Evolutionary conservation across 2,329 filamentous ascomycete genomes (phyloP), one percentile per base, ranked within the genome.

Genomic region (Podosphaera xanthii): DNA sequence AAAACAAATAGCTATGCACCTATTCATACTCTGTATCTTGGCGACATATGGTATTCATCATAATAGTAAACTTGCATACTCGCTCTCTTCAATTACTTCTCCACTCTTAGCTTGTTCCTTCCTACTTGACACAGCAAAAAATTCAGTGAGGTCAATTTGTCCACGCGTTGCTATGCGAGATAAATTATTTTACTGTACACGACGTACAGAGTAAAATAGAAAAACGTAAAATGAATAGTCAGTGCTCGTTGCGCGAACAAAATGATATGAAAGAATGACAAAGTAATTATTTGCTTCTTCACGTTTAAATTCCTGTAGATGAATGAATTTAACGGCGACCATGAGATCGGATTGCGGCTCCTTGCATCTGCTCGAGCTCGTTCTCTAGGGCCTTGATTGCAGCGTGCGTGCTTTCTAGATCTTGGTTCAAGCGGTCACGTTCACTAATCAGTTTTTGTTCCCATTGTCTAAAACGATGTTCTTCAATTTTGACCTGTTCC

Each of bases 381-480:
- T 80, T 77, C 76, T 98, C 92, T 67, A 94, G 79, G 72, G 86
- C 81, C 80, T 92, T 92, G 79, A 92, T 94, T 71, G 77, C 84
- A 69, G 92, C 91, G 70, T 98, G 94, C 66, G 91, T 97, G 74
- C 87, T 86, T 77, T 98, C 92, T 72, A 98, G 82, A 71, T 98
- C 92, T 83, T 98, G 98, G 83, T 98, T 98, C 76, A 98, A 83
- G 68, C 92, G 88, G 74, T 98, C 94, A 74, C 92, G 86, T 81
- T 98, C 92, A 63, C 87, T 84, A 69, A 98, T 98, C 72, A 98
- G 87, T 82, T 97, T 97, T 82, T 98, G 92, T 77, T 98, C 92
- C 92, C 92, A 98, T 76, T 94, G 86, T 74, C 94, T 83, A 84
- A 98, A 98, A 65, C 92, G 84, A 77, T 95, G 89, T 77, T 98